Percentiles rank a stretch among this genome's conserved stretches.
These are phyloP conservation scores for Cladophialophora chaetospira DNA, from an alignment of 2,329 filamentous ascomycete genomes.

Conservation along the genomic window DNA sequence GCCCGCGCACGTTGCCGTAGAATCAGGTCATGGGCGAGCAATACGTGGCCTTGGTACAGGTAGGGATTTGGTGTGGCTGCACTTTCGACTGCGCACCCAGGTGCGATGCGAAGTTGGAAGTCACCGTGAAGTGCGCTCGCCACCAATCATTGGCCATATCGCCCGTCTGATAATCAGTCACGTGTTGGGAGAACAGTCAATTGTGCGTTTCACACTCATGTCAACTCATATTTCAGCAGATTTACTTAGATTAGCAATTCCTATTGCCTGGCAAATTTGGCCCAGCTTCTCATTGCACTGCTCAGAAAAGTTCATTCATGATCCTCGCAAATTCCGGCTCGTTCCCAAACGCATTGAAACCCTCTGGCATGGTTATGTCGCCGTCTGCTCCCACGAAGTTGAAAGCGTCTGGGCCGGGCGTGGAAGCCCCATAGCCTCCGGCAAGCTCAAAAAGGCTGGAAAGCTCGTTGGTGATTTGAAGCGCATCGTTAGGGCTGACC, in stretches of 20 bases:
- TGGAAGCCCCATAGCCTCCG: conserved; percentile 51
- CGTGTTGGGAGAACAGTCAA: too few relatives aligned
- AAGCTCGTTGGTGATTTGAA: conserved; percentile 63
- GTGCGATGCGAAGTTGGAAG: conserved; percentile 6
- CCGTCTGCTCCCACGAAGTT: conserved; percentile 36
- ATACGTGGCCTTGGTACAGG: background rate
- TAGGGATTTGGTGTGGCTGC: too few relatives aligned
- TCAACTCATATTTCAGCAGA: too few relatives aligned
- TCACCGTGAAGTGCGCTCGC: conserved; percentile 1
- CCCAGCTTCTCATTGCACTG: too few relatives aligned
- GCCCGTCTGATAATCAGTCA: background rate
- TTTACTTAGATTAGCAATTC: too few relatives aligned
- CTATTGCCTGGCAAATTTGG: too few relatives aligned
- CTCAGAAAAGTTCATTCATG: conserved; percentile 61
- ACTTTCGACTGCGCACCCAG: conserved; percentile 10
- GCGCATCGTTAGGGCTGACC: conserved; percentile 59
- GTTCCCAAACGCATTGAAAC: conserved; percentile 47
- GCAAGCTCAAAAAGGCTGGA: conserved; percentile 66
- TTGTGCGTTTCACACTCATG: too few relatives aligned
- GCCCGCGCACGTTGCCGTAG: background rate
- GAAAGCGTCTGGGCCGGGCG: conserved; percentile 38
- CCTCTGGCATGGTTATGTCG: conserved; percentile 29
- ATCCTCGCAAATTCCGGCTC: conserved; percentile 63
- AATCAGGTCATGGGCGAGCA: background rate
- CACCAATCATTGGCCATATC: background rate